Evolutionary conservation across 768 basidiomycete species (phyloP).

Genomic region (Podaxis mareebaensis): DNA sequence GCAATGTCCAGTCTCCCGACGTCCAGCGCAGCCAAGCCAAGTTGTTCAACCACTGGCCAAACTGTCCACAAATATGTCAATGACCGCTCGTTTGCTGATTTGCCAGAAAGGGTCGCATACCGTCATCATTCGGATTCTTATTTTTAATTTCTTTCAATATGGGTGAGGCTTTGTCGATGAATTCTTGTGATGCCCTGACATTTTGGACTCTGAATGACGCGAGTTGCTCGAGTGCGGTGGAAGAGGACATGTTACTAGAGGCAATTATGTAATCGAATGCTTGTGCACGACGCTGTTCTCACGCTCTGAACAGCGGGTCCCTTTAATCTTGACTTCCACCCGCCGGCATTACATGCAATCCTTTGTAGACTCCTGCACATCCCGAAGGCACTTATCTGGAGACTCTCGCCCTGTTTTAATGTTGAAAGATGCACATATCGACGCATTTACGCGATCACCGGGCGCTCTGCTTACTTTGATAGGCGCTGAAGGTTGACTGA

Average conservation of each 20-base stretch:
- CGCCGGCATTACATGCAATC: background rate
- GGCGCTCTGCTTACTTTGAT: no score
- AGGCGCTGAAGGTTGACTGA: no score
- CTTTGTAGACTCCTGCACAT: background rate
- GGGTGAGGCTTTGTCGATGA: conserved; percentile 51
- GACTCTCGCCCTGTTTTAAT: no score
- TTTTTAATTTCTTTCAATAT: conserved; percentile 48
- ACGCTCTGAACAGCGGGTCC: background rate
- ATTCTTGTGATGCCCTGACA: conserved; percentile 56
- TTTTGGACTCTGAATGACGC: conserved; percentile 55
- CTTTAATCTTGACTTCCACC: background rate
- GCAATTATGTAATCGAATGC: conserved; percentile 9
- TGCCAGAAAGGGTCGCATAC: conserved; percentile 30
- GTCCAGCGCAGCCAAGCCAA: conserved; percentile 77
- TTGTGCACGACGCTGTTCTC: background rate
- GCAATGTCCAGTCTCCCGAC: conserved; percentile 71
- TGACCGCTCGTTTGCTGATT: background rate
- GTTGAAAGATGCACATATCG: no score
- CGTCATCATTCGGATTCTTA: conserved; percentile 55
- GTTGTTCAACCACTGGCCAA: conserved; percentile 82
- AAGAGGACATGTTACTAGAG: conserved; percentile 40
- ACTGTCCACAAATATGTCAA: conserved; percentile 39
- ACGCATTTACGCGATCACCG: no score
- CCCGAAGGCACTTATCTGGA: no score
- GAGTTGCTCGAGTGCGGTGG: conserved; percentile 50